Percentiles rank a stretch among this genome's conserved stretches.
These are phyloP conservation scores for Closterium sp. DNA, from an alignment of 139 green algal genomes.

Conservation along the genomic window DNA sequence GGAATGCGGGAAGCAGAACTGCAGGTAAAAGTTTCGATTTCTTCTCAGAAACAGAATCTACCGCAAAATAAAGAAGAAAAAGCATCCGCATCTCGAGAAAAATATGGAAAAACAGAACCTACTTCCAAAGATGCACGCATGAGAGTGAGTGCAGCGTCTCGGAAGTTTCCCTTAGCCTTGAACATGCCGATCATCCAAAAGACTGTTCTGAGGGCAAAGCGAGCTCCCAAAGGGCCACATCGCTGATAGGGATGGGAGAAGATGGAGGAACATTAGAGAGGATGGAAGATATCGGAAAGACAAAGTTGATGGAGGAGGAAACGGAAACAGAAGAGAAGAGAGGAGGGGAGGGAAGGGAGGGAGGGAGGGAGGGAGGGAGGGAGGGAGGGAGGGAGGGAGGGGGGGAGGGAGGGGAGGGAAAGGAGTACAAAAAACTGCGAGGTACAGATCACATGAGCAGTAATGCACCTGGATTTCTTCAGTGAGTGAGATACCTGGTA, in stretches of 20 bases:
- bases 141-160: slow-evolving; percentile 64
- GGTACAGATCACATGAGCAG: too few relatives aligned
- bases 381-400: too few relatives aligned
- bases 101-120: not conserved
- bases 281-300: not conserved
- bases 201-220: slow-evolving; percentile 62
- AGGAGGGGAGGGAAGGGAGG: not conserved
- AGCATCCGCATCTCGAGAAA: too few relatives aligned
- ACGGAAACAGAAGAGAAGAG: not conserved
- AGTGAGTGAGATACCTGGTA: slow-evolving; percentile 42
- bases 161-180: slow-evolving; percentile 29
- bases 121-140: slow-evolving; percentile 63
- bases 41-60: too few relatives aligned
- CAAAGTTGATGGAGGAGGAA: not conserved
- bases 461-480: not conserved
- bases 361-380: not conserved
- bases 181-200: slow-evolving; percentile 58
- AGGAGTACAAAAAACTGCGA: too few relatives aligned
- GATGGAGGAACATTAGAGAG: not conserved
- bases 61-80: too few relatives aligned
- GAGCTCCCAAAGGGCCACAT: slow-evolving; percentile 11
- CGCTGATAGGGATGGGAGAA: slow-evolving; percentile 6
- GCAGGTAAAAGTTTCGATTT: too few relatives aligned
- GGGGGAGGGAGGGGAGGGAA: too few relatives aligned
- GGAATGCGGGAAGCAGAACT: too few relatives aligned